Base-by-base conservation (phyloP, 1,139 yeast genomes). In the Zygosaccharomyces sapae region DNA sequence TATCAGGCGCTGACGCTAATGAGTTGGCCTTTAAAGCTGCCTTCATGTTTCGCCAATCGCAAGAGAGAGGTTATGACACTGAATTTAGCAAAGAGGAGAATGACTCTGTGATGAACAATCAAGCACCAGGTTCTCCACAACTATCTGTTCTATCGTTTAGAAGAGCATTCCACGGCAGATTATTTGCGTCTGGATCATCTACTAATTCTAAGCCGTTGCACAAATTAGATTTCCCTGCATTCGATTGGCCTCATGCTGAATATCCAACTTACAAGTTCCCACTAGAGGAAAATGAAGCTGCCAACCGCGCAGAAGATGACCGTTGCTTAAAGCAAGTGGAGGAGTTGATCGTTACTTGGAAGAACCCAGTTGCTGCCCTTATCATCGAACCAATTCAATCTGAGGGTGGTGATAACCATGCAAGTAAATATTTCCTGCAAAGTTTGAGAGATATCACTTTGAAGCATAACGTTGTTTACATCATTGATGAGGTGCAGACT, bases 1-100 rank as follows among this genome's bases (percentile, higher is more conserved):
- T 81, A 43, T 76, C 84, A 38, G 89, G 90, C 44, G 81, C 88
- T 2, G 85, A 81, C 66, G 89, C 90, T 48, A 83, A 83, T 61
- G 90, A 83, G 67, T 75, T 83, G 53, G 89, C 90, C 3, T 83
- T 74, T 69, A 83, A 83, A 64, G 89, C 89, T 18, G 89, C 89
- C 4, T 82, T 82, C 61, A 81, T 83, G 81, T 82, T 76, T 69
- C 86, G 81, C 63, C 83, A 80, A 53, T 72, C 78, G 40, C 74
- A 76, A 55, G 72, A 70, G 55, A 76, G 89, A 67, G 85, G 83
- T 38, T 57, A 56, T 55, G 66, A 70, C 10, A 63, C 69, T 38
- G 79, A 73, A 35, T 82, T 81, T 60, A 67, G 83, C 5, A 58
- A 62, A 13, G 83, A 79, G 56, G 88, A 83, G 64, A 68, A 80